Conservation (phyloP, 441 rosid genomes). For the Populus hybrid region DNA sequence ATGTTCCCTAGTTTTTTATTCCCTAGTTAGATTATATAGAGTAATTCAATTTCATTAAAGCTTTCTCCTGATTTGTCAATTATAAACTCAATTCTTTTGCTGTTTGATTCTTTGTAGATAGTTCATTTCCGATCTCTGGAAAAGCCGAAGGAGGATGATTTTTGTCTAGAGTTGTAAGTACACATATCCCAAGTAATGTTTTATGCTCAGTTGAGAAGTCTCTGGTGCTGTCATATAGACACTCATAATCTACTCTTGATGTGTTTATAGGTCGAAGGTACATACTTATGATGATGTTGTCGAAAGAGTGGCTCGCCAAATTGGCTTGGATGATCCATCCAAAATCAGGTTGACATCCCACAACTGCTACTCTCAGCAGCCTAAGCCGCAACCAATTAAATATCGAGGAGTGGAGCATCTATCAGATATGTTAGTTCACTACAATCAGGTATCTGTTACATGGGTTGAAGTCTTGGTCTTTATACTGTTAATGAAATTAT, state of each 20-base stretch:
- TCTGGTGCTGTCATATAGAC: slow-evolving; percentile 7
- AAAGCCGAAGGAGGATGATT: slow-evolving; percentile 91
- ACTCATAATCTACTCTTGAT: slow-evolving; percentile 22
- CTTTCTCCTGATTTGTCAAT: not conserved
- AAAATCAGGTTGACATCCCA: too few species aligned
- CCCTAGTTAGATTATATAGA: not conserved
- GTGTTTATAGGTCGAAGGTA: slow-evolving; percentile 68
- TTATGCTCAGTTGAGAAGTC: not conserved
- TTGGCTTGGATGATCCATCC: slow-evolving; percentile 82
- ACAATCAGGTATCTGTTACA: slow-evolving; percentile 66
- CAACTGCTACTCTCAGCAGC: too few species aligned
- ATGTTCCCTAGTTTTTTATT: not conserved
- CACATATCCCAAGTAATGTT: slow-evolving; percentile 11
- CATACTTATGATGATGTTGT: slow-evolving; percentile 90
- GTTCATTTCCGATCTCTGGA: slow-evolving; percentile 88
- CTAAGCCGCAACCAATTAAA: slow-evolving; percentile 89
- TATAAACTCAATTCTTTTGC: not conserved
- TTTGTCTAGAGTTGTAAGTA: slow-evolving; percentile 82
- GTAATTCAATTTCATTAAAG: not conserved
- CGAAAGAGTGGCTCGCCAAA: slow-evolving; percentile 74
- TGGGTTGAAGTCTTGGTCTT: slow-evolving; percentile 18
- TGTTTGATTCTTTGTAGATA: slow-evolving; percentile 41
- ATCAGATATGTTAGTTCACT: slow-evolving; percentile 87
- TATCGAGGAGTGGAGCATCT: slow-evolving; percentile 82
- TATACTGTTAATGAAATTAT: slow-evolving; percentile 5